phyloP scores from a whole-genome alignment of 2,329 filamentous ascomycete genomes.

The Fusarium sp. region DNA sequence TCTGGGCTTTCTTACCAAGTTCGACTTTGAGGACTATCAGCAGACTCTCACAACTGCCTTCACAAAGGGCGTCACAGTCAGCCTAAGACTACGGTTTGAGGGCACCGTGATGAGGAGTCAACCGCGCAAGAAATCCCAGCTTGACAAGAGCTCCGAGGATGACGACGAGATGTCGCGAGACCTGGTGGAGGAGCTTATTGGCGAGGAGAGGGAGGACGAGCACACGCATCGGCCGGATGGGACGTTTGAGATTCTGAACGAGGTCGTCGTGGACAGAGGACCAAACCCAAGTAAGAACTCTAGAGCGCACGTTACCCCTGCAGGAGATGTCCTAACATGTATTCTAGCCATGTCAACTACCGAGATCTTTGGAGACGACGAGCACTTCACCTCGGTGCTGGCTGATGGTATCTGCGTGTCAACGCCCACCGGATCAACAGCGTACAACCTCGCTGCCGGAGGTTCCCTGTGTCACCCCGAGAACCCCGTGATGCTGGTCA shows the following conservation, averaged over 20 bases:
- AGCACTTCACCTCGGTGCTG: conserved; percentile 93
- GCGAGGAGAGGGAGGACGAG: conserved; percentile 85
- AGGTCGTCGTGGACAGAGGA: conserved; percentile 94
- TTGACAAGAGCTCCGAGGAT: conserved; percentile 47
- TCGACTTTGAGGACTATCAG: conserved; percentile 85
- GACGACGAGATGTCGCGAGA: conserved; percentile 67
- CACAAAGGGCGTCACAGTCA: conserved; percentile 86
- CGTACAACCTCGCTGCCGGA: conserved; percentile 96
- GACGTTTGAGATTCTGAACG: conserved; percentile 92
- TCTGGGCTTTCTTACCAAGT: conserved; percentile 95
- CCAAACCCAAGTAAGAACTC: conserved; percentile 84
- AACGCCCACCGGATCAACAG: conserved; percentile 93
- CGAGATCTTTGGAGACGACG: conserved; percentile 93
- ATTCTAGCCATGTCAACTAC: conserved; percentile 84
- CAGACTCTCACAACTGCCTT: conserved; percentile 79
- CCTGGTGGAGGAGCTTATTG: conserved; percentile 90
- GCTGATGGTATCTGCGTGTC: conserved; percentile 95
- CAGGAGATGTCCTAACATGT: conserved; percentile 22
- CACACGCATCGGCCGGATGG: conserved; percentile 87
- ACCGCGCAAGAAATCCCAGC: conserved; percentile 55
- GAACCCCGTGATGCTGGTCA: conserved; percentile 95
- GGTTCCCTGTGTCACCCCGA: conserved; percentile 95
- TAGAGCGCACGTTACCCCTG: conserved; percentile 9
- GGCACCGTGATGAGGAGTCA: conserved; percentile 91
- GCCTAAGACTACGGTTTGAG: conserved; percentile 89